Percentiles rank a stretch among this genome's conserved stretches.
Conservation (phyloP, 2,329 filamentous ascomycete species). For the Epicoccum sorghinum region DNA sequence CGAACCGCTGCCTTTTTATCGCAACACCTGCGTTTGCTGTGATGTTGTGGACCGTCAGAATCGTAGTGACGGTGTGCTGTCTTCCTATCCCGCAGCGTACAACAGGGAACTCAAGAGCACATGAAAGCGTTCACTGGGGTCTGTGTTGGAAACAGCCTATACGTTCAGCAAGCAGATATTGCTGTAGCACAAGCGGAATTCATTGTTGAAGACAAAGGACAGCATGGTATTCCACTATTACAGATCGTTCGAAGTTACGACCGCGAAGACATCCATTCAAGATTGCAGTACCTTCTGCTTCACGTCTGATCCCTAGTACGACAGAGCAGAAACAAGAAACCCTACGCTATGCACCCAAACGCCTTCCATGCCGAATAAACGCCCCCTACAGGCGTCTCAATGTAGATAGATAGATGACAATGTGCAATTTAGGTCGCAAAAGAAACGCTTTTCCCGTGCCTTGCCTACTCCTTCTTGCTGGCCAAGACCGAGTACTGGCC, state of each 20-base stretch:
- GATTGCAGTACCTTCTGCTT: too few species aligned
- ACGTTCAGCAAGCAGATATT: too few species aligned
- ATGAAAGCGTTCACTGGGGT: too few species aligned
- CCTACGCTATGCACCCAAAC: neutral
- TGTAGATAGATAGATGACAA: slow-evolving; percentile 5
- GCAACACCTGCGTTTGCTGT: neutral
- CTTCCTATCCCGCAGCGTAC: too few species aligned
- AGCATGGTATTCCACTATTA: too few species aligned
- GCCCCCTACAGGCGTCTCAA: neutral
- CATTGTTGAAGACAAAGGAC: too few species aligned
- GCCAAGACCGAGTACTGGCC: slow-evolving; percentile 79
- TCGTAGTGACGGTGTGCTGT: too few species aligned
- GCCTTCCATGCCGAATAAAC: neutral
- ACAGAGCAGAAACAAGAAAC: neutral
- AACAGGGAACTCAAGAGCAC: too few species aligned
- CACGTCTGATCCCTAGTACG: neutral
- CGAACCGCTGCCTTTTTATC: neutral
- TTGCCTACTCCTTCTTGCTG: slow-evolving; percentile 32
- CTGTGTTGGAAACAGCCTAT: too few species aligned
- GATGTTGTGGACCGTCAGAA: neutral
- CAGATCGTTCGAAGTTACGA: too few species aligned
- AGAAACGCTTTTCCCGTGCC: neutral
- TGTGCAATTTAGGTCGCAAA: slow-evolving; percentile 11
- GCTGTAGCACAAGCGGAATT: too few species aligned
- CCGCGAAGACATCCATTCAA: too few species aligned